A percentile compares a stretch with the other conserved stretches of the same genome.
Evolutionary conservation across 768 basidiomycete species (phyloP).

Genomic region (Mycena rebaudengoi): DNA sequence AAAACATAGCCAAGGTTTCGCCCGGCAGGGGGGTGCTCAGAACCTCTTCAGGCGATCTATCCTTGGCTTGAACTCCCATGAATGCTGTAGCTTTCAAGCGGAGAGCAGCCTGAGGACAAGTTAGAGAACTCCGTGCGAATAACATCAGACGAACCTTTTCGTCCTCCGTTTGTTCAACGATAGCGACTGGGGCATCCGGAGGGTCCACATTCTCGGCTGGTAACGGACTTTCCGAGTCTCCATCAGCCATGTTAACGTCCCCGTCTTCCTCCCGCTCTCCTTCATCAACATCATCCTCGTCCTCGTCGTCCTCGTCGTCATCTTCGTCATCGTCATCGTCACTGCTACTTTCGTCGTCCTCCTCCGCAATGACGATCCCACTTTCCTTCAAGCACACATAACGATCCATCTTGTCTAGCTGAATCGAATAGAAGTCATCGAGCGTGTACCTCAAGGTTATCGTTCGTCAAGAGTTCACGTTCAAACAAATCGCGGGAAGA

Average conservation of each 20-base stretch:
- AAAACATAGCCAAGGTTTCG: slow-evolving; percentile 86
- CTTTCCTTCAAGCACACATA: slow-evolving; percentile 79
- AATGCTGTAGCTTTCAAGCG: slow-evolving; percentile 47
- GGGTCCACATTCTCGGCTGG: slow-evolving; percentile 36
- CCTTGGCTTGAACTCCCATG: slow-evolving; percentile 73
- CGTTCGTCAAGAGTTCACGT: too few species aligned
- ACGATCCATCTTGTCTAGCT: slow-evolving; percentile 85
- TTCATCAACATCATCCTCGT: slow-evolving; percentile 53
- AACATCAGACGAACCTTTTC: slow-evolving; percentile 8
- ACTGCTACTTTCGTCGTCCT: slow-evolving; percentile 68
- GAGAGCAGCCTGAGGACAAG: slow-evolving; percentile 38
- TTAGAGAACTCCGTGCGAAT: not conserved
- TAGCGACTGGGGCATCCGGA: slow-evolving; percentile 37
- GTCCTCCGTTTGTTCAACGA: slow-evolving; percentile 33
- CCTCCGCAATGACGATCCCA: slow-evolving; percentile 65
- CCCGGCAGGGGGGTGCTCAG: slow-evolving; percentile 85
- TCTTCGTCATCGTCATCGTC: slow-evolving; percentile 69
- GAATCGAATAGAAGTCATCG: slow-evolving; percentile 85
- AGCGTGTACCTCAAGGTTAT: too few species aligned
- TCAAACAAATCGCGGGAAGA: too few species aligned
- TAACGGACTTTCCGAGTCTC: slow-evolving; percentile 30
- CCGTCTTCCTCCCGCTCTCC: slow-evolving; percentile 49
- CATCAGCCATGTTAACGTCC: slow-evolving; percentile 27
- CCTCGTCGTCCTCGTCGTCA: slow-evolving; percentile 63
- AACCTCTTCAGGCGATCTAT: slow-evolving; percentile 73